Evolutionary conservation across 2,329 filamentous ascomycete genomes (phyloP).

Genomic region (Hypocreales sp.): DNA sequence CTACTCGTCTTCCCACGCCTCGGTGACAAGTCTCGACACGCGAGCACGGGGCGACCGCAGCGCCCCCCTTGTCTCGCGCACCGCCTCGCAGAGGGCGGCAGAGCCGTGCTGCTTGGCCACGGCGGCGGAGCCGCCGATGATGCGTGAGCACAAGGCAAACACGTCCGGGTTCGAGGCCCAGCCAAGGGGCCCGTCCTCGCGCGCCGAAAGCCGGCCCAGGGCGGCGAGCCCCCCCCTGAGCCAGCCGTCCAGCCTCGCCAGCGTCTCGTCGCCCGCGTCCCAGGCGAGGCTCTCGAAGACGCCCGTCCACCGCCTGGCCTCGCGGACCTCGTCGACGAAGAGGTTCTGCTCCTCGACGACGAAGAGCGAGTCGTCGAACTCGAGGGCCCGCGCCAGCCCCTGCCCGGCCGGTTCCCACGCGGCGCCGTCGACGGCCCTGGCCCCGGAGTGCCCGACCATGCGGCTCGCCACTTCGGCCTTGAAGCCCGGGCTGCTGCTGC

Average conservation of each 20-base stretch:
- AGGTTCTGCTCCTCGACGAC: conserved; percentile 85
- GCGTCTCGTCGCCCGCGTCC: conserved; percentile 7
- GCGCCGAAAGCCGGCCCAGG: conserved; percentile 17
- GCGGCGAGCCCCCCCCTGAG: conserved; percentile 28
- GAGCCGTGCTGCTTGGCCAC: conserved; percentile 9
- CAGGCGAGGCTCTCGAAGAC: conserved; percentile 22
- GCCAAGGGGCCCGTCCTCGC: conserved; percentile 51
- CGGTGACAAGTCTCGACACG: conserved; percentile 14
- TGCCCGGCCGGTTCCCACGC: conserved; percentile 13
- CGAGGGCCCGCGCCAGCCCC: conserved; percentile 29
- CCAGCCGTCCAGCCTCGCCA: conserved; percentile 27
- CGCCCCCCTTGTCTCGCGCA: conserved; percentile 2
- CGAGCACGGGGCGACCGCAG: conserved; percentile 1
- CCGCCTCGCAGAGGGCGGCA: conserved; percentile 4
- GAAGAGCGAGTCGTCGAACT: conserved; percentile 57
- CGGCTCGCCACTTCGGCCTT: conserved; percentile 22
- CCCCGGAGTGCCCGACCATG: conserved; percentile 16
- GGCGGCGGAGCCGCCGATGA: conserved; percentile 24
- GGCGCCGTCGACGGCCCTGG: conserved; percentile 2
- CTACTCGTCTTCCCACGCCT: conserved; percentile 6
- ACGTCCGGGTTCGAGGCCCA: conserved; percentile 55
- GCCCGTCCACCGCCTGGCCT: conserved; percentile 52
- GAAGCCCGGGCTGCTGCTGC: too few species aligned
- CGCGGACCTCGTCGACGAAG: conserved; percentile 71
- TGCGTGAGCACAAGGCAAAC: conserved; percentile 42